Base-by-base conservation (phyloP, 768 basidiomycete genomes). In the Rhizopogon sp. region DNA sequence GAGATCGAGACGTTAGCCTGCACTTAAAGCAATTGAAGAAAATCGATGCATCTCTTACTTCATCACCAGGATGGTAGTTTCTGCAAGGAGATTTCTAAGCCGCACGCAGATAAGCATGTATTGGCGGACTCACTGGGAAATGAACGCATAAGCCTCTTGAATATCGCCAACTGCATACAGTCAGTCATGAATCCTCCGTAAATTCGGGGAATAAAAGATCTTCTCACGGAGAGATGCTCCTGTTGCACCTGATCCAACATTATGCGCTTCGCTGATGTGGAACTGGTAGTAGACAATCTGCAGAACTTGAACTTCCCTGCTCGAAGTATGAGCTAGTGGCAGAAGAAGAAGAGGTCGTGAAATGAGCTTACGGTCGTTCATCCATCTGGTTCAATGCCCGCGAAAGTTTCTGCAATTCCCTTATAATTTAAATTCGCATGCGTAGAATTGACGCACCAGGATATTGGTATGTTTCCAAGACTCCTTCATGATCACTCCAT, bases 61-160 rank as follows among this genome's bases (percentile, higher is more conserved):
- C 87, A 67, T 90, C 88, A 49, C 85, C 87, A 14, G 82, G 82
- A 45, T 70, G 72, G 60, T 83, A 90, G 59, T 90, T 90, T 58
- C 87, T 89, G 58, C 40, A 39, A 14, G 40, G 2, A 25, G 52
- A 54, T 22, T 29, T 33, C 11, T 43, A 41, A 41, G 44, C 53
- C 25, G 4, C 25, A 25, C n/a, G 40, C 20, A 50, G n/a, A 6
- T 17, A 16, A 49, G n/a, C 16, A 4, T 7, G n/a, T 28, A 25
- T 52, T 4, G 31, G 20, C 6, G 43, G 16, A 90, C 25, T 25
- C 25, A 25, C 25, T 25, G 25, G 25, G 25, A 25, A 25, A 25
- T 25, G 25, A 25, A 25, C 17, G 79, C 84, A 69, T 88, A 88
- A 35, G 83, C 87, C 59, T 89, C 87, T 69, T 88, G 83, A 3